These are phyloP conservation scores for Hymenotorrendiella dingleyae DNA, from an alignment of 2,329 filamentous ascomycete genomes.

Conservation along the genomic window DNA sequence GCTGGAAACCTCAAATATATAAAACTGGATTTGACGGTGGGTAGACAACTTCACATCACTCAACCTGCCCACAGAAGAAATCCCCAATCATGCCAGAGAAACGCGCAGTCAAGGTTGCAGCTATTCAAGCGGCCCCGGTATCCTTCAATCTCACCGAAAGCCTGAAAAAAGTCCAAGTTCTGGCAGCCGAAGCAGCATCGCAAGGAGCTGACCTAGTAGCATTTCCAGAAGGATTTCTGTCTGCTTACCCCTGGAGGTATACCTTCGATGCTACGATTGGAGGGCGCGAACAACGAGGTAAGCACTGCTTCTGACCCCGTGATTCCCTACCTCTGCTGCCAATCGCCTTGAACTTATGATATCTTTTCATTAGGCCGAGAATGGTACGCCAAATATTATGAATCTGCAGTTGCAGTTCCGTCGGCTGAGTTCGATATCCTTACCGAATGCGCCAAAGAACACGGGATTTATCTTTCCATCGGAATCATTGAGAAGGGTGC, in stretches of 20 bases:
- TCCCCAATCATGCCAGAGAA: no score
- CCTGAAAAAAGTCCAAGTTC: slow-evolving; percentile 31
- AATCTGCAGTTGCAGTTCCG: slow-evolving; percentile 35
- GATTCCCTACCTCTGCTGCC: background rate
- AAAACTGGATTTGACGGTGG: no score
- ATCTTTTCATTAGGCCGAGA: slow-evolving; percentile 30
- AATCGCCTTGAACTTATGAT: no score
- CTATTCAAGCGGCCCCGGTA: slow-evolving; percentile 36
- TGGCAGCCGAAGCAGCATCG: slow-evolving; percentile 32
- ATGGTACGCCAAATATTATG: slow-evolving; percentile 36
- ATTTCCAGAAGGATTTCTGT: slow-evolving; percentile 38
- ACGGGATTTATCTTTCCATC: slow-evolving; percentile 33
- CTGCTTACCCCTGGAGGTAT: slow-evolving; percentile 39
- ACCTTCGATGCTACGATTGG: slow-evolving; percentile 39
- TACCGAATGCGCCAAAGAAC: slow-evolving; percentile 30
- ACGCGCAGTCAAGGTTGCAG: slow-evolving; percentile 35
- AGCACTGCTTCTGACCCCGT: background rate
- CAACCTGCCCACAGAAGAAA: no score
- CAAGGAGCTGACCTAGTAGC: slow-evolving; percentile 35
- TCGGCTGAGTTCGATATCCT: slow-evolving; percentile 34
- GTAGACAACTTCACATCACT: no score
- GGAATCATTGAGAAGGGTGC: slow-evolving; percentile 35
- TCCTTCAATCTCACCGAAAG: slow-evolving; percentile 35
- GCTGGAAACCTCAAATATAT: no score
- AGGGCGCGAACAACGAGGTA: slow-evolving; percentile 35